phyloP scores from a whole-genome alignment of 306 rosid genomes.

The Quercus mongolica region DNA sequence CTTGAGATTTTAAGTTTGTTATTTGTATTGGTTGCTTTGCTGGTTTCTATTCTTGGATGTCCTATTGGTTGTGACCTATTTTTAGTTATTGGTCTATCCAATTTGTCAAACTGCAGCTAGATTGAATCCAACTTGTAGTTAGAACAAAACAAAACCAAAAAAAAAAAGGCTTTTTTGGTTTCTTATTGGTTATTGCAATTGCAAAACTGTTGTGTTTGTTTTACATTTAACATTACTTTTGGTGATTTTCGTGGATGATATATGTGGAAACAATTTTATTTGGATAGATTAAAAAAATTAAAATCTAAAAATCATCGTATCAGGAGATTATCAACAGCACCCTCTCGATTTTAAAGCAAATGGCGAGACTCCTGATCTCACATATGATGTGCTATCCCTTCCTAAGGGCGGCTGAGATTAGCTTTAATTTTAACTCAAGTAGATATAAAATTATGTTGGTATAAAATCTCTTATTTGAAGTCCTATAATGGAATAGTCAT shows the following conservation, averaged over 20 bases:
- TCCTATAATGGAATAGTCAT: not conserved
- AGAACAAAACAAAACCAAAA: no score
- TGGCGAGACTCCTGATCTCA: no score
- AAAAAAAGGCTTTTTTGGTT: not conserved
- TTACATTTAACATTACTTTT: not conserved
- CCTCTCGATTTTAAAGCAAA: no score
- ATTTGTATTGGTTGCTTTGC: not conserved
- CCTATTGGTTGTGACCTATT: not conserved
- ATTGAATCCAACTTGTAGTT: not conserved
- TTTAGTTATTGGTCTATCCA: not conserved
- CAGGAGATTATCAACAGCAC: not conserved
- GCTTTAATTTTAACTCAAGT: not conserved
- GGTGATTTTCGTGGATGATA: not conserved
- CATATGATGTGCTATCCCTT: not conserved
- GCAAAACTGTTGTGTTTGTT: not conserved
- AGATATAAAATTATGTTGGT: not conserved
- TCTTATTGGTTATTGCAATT: not conserved
- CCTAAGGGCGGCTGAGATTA: not conserved
- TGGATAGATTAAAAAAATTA: not conserved
- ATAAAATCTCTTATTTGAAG: not conserved
- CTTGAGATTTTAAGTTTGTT: not conserved
- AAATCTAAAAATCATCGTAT: not conserved
- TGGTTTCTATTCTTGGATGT: not conserved
- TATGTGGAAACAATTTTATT: not conserved
- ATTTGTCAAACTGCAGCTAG: not conserved